Conservation (phyloP, 164 flowering plant species). For the Tinospora cordifolia region DNA sequence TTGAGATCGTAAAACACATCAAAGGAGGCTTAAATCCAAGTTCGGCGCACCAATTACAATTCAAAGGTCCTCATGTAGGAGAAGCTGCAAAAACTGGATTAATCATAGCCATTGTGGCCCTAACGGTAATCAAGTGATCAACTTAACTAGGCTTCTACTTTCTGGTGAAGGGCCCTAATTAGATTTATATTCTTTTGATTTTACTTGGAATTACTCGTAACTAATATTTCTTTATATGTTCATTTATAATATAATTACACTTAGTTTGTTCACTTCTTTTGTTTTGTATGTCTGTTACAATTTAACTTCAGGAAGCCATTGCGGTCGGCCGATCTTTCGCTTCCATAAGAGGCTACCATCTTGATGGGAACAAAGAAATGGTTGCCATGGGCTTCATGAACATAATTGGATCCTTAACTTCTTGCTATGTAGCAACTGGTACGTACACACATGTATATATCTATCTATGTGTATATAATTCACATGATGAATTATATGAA, state of each 20-base stretch:
- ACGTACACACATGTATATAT: background rate
- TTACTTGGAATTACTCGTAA: too few species aligned
- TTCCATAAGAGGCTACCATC: slow-evolving; percentile 62
- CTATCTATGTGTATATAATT: background rate
- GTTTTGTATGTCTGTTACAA: background rate
- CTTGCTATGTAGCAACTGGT: slow-evolving; percentile 93
- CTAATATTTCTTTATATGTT: too few species aligned
- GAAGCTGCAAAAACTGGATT: slow-evolving; percentile 57
- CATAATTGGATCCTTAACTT: slow-evolving; percentile 67
- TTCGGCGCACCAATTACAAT: slow-evolving; percentile 46
- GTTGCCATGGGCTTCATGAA: slow-evolving; percentile 79
- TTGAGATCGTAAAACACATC: slow-evolving; percentile 60
- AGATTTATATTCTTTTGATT: too few species aligned
- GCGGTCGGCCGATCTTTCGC: slow-evolving; percentile 93
- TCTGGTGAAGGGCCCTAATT: too few species aligned
- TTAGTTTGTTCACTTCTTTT: too few species aligned
- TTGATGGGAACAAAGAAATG: slow-evolving; percentile 93
- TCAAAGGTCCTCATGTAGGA: slow-evolving; percentile 42
- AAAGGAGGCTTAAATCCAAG: slow-evolving; percentile 65
- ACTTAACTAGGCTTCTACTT: too few species aligned
- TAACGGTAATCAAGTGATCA: slow-evolving; percentile 33
- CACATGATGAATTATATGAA: background rate
- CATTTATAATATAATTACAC: too few species aligned
- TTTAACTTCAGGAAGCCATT: slow-evolving; percentile 61
- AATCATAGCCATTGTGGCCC: slow-evolving; percentile 57